These are phyloP conservation scores for Rhytidiadelphus loreus DNA, from an alignment of 225 moss, liverwort and hornwort genomes.

Conservation along the genomic window DNA sequence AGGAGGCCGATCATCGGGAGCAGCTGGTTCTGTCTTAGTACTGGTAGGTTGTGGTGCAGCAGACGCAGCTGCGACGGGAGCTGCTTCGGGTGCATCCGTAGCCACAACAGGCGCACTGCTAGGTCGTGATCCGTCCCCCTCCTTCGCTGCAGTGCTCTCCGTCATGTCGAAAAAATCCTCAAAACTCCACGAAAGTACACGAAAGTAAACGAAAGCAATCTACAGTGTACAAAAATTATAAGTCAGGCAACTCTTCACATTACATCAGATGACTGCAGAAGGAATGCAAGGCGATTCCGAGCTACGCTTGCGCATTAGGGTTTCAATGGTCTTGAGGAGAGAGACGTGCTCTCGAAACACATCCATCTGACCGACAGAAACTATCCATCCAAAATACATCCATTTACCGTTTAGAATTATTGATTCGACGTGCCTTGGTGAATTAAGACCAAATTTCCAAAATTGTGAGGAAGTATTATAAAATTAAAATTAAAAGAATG, in stretches of 20 bases:
- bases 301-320: neutral
- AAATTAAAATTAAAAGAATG: too few species aligned
- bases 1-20: conserved; percentile 30
- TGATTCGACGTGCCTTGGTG: too few species aligned
- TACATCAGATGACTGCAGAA: neutral
- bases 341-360: neutral
- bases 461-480: too few species aligned
- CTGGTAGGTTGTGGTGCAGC: neutral
- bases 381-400: neutral
- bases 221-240: neutral
- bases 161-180: conserved; percentile 19
- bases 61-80: neutral
- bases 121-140: conserved; percentile 19
- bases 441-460: too few species aligned
- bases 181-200: neutral
- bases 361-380: neutral
- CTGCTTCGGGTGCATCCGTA: neutral
- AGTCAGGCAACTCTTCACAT: neutral
- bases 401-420: too few species aligned
- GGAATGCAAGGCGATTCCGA: neutral
- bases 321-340: neutral
- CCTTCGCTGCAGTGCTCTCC: conserved; percentile 21
- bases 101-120: neutral
- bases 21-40: neutral
- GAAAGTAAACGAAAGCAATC: neutral